phyloP scores from a whole-genome alignment of 495 filamentous ascomycete genomes.

The Neurospora discreta region DNA sequence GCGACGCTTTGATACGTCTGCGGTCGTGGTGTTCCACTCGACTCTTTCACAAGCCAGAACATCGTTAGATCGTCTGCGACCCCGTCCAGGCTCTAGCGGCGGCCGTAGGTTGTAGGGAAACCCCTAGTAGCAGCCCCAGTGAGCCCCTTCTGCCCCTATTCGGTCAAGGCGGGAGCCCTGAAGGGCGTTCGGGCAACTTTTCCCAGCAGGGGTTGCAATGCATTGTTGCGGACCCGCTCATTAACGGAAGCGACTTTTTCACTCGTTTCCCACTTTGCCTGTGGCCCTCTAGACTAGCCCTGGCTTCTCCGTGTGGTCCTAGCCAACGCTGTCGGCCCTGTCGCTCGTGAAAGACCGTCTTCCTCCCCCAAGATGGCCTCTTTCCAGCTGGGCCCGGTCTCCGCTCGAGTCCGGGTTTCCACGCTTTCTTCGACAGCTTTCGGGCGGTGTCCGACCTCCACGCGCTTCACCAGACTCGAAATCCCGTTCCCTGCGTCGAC shows the following conservation, averaged over 20 bases:
- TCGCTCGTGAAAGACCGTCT: not conserved
- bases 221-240: not conserved
- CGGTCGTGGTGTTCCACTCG: not conserved
- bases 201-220: not conserved
- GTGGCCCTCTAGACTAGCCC: not conserved
- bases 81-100: not conserved
- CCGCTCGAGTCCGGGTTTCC: conserved; percentile 12
- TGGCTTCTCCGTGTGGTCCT: not conserved
- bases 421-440: conserved; percentile 8
- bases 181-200: not conserved
- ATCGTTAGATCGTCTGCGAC: not conserved
- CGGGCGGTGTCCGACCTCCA: conserved; percentile 6
- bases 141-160: not conserved
- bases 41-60: not conserved
- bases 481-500: conserved; percentile 4
- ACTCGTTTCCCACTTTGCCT: conserved; percentile 1
- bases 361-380: conserved; percentile 13
- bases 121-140: not conserved
- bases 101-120: not conserved
- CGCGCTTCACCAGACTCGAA: conserved; percentile 2
- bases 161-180: not conserved
- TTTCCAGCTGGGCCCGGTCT: conserved; percentile 12
- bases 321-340: not conserved
- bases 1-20: not conserved
- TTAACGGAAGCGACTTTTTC: not conserved